Evolutionary conservation across 805 yeast genomes (phyloP).

Genomic region (Saturnispora sekii): DNA sequence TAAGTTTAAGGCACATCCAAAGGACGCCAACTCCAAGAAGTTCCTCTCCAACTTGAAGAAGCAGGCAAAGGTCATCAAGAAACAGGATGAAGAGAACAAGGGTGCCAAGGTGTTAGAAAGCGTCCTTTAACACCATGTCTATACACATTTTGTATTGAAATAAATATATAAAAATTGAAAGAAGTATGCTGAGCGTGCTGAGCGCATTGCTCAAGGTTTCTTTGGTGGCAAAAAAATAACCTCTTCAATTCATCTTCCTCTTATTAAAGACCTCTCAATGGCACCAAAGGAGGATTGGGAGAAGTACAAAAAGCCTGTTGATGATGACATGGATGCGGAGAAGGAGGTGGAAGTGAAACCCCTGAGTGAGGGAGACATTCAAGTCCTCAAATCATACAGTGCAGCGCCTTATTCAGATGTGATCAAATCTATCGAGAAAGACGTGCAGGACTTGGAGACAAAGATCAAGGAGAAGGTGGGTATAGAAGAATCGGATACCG

Average conservation of each 20-base stretch:
- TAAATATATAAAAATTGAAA: neutral
- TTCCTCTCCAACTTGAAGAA: conserved; percentile 48
- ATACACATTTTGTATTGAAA: neutral
- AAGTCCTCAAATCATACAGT: conserved; percentile 92
- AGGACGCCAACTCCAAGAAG: conserved; percentile 32
- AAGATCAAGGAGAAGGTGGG: conserved; percentile 94
- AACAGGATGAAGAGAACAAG: conserved; percentile 41
- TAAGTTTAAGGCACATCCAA: conserved; percentile 36
- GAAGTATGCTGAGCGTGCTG: neutral
- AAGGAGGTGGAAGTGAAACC: conserved; percentile 74
- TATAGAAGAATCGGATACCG: conserved; percentile 90
- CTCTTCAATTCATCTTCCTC: neutral
- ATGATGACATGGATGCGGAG: conserved; percentile 37
- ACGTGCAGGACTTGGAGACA: conserved; percentile 72
- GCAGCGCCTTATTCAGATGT: conserved; percentile 89
- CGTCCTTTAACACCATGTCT: conserved; percentile 15
- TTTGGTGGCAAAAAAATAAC: conserved; percentile 7
- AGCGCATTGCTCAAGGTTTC: neutral
- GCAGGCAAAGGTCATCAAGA: conserved; percentile 33
- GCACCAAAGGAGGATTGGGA: conserved; percentile 99
- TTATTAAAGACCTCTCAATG: conserved; percentile 35
- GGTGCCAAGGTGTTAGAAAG: conserved; percentile 49
- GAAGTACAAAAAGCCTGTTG: conserved; percentile 84
- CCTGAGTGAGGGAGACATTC: conserved; percentile 91
- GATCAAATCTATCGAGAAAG: conserved; percentile 77